Evolutionary conservation across 2,329 filamentous ascomycete genomes (phyloP).

Genomic region (Didymella keratinophila): DNA sequence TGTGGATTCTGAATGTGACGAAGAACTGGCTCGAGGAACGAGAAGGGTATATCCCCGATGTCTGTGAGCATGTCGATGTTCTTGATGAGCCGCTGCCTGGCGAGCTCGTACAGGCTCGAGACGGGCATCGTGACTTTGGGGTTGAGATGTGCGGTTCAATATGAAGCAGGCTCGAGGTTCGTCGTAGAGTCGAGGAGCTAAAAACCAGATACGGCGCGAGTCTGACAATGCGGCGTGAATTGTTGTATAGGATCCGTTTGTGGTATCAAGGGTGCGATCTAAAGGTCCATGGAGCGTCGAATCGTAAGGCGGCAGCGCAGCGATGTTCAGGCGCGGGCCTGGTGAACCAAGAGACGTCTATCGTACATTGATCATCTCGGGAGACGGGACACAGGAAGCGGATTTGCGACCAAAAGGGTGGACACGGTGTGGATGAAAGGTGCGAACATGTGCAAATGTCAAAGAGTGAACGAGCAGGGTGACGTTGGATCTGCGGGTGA

Average conservation of each 20-base stretch:
- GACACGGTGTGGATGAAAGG: neutral
- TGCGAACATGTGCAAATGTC: neutral
- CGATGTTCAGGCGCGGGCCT: neutral
- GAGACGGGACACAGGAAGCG: neutral
- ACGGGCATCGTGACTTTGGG: slow-evolving; percentile 41
- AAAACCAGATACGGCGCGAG: neutral
- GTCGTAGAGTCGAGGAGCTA: neutral
- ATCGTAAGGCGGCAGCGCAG: neutral
- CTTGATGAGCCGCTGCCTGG: slow-evolving; percentile 51
- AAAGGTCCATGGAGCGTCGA: slow-evolving; percentile 3
- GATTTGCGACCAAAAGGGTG: neutral
- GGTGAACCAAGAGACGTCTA: neutral
- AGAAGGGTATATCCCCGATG: slow-evolving; percentile 75
- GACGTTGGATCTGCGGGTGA: slow-evolving; percentile 19
- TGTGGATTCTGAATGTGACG: slow-evolving; percentile 73
- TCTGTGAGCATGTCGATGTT: slow-evolving; percentile 64
- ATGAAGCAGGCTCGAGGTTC: neutral
- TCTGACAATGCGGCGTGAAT: neutral
- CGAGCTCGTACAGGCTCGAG: slow-evolving; percentile 50
- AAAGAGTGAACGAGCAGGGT: slow-evolving; percentile 12
- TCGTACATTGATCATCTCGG: neutral
- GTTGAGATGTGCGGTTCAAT: neutral
- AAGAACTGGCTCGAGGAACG: slow-evolving; percentile 72
- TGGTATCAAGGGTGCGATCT: slow-evolving; percentile 1
- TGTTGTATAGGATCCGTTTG: neutral